Conservation (phyloP, 495 filamentous ascomycete species). For the Penicillium angulare region DNA sequence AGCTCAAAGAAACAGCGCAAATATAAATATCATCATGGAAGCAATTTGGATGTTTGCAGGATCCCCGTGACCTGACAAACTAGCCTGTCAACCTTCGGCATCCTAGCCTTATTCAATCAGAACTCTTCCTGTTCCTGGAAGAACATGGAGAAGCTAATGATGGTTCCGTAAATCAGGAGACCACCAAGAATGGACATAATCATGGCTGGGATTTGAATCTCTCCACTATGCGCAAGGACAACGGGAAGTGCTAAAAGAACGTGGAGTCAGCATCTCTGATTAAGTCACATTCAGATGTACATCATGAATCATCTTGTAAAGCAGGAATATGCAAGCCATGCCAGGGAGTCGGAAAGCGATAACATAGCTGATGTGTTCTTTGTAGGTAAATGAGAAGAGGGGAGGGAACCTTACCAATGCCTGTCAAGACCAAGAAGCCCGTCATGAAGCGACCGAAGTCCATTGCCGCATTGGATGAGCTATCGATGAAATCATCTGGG, state of each 20-base stretch:
- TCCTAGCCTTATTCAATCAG: slow-evolving; percentile 25
- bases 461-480: slow-evolving; percentile 71
- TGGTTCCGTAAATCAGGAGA: slow-evolving; percentile 93
- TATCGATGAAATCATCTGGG: slow-evolving; percentile 96
- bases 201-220: slow-evolving; percentile 84
- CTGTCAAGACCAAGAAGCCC: slow-evolving; percentile 96
- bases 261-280: too few species aligned
- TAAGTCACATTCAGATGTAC: too few species aligned
- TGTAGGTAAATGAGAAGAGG: not conserved
- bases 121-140: slow-evolving; percentile 96
- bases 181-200: slow-evolving; percentile 92
- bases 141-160: slow-evolving; percentile 96
- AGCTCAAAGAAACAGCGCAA: slow-evolving; percentile 16
- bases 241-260: slow-evolving; percentile 73
- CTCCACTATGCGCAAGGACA: slow-evolving; percentile 77
- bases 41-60: slow-evolving; percentile 3
- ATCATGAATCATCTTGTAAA: too few species aligned
- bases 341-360: not conserved
- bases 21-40: slow-evolving; percentile 15
- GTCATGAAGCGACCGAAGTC: slow-evolving; percentile 95
- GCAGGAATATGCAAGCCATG: too few species aligned
- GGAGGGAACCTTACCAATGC: slow-evolving; percentile 84
- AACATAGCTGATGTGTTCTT: not conserved
- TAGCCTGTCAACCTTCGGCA: not conserved
- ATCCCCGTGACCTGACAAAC: not conserved